phyloP scores from a whole-genome alignment of 2,329 filamentous ascomycete genomes.

The Helminthosporium solani region DNA sequence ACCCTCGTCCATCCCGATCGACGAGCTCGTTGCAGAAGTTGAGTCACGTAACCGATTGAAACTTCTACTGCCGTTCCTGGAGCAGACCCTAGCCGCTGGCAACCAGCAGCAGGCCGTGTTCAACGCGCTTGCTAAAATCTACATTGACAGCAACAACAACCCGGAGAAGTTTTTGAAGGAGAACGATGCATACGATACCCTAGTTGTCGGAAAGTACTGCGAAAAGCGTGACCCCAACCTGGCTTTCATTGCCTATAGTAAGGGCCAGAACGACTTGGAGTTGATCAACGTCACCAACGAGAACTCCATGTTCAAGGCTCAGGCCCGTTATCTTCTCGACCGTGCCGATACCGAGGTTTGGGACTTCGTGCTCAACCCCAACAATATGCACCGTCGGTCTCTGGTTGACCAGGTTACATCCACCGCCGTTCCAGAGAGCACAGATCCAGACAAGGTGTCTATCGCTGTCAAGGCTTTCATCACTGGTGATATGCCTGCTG shows the following conservation, averaged over 20 bases:
- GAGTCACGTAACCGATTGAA: conserved; percentile 94
- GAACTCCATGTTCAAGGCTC: conserved; percentile 99
- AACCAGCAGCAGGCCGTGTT: conserved; percentile 96
- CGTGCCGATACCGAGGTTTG: conserved; percentile 88
- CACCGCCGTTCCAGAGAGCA: conserved; percentile 79
- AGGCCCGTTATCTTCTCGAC: conserved; percentile 91
- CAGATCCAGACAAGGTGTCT: conserved; percentile 90
- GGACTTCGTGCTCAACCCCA: conserved; percentile 90
- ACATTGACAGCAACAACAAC: conserved; percentile 89
- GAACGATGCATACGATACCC: conserved; percentile 93
- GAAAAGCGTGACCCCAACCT: conserved; percentile 97
- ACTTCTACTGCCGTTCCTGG: conserved; percentile 91
- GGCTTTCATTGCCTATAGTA: conserved; percentile 90
- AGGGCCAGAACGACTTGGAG: conserved; percentile 96
- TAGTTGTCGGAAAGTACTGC: conserved; percentile 94
- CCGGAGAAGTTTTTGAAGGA: conserved; percentile 97
- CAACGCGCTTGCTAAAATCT: conserved; percentile 98
- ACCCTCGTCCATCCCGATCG: conserved; percentile 82
- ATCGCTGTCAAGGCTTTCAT: conserved; percentile 93
- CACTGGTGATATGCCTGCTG: conserved; percentile 82
- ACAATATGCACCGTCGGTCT: conserved; percentile 92
- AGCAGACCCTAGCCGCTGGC: conserved; percentile 82
- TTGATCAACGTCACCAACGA: conserved; percentile 98
- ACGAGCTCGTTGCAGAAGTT: conserved; percentile 92
- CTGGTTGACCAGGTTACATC: conserved; percentile 95